Base-by-base conservation (phyloP, 192 early-diverging fungal genomes). In the Coemansia interrupta region DNA sequence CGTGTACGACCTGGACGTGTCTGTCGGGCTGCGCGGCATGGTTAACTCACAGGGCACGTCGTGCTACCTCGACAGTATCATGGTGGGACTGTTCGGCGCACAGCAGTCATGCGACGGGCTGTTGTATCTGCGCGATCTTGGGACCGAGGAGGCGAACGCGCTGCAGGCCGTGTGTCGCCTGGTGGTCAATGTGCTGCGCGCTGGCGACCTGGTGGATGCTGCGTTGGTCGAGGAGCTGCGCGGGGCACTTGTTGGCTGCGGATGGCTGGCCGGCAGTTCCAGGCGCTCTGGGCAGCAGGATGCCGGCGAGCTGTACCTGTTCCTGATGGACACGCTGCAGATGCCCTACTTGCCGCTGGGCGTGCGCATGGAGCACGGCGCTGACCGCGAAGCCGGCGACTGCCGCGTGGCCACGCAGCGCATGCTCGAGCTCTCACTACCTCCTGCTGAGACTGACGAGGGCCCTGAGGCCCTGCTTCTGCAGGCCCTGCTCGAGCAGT, bases 311-410 rank as follows among this genome's bases (percentile, higher is more conserved):
- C 68, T 89, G 14, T 89, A 86, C 58, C 51, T 89, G 63, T 88
- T 88, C 40, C 43, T 89, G 26, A 84, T 84, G 42, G 80, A 84
- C 29, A 80, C 70, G 24, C 77, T 88, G 58, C 80, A 81, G 36
- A 79, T 88, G 45, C 88, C 88, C 0, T 89, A 83, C 55, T 52
- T 89, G 43, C 86, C 88, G 9, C 61, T 89, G 63, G 80, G 83
- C 59, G 57, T 88, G 47, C 73, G 83, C 32, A 72, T 89, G 57
- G 78, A 85, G 47, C 88, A 89, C 52, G 88, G 88, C 4, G 88
- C 83, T 43, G 85, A 78, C 49, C 28, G 66, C n/a, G 85, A 86
- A 28, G 68, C 59, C 6, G 83, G 84, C 29, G 88, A 89, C 58
- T 83, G 83, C 44, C 80, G 86, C 41, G 73, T 88, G 24, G 84